These are phyloP conservation scores for Monosporozyma aerobia DNA, from an alignment of 805 yeast genomes.

Conservation along the genomic window DNA sequence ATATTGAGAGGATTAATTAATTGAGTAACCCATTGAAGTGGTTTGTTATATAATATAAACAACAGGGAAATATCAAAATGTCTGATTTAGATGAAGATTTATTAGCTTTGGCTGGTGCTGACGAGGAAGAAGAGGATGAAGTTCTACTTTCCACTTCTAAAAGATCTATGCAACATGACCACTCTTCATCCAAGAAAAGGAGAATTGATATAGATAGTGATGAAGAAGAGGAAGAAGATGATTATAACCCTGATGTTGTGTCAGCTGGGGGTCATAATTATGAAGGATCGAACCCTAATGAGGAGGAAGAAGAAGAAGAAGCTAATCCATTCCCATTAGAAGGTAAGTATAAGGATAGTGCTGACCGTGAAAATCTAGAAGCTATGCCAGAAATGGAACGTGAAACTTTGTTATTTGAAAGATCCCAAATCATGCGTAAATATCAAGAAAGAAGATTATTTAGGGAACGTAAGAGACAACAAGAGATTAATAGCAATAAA, in stretches of 20 bases:
- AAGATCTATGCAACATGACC: constrained; percentile 22
- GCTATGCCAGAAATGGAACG: constrained; percentile 85
- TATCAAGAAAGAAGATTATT: constrained; percentile 76
- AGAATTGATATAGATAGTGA: constrained; percentile 25
- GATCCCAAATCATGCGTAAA: constrained; percentile 85
- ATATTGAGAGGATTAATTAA: background rate
- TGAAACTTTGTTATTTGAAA: constrained; percentile 83
- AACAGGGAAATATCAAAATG: constrained; percentile 33
- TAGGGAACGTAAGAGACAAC: constrained; percentile 54
- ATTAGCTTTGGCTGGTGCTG: constrained; percentile 86
- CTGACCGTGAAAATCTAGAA: constrained; percentile 56
- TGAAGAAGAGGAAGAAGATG: constrained; percentile 31
- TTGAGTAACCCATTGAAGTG: background rate
- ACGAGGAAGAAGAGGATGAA: constrained; percentile 37
- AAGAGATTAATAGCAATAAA: constrained; percentile 17
- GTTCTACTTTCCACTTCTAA: constrained; percentile 26
- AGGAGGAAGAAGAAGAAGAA: constrained; percentile 33
- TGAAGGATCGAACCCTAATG: constrained; percentile 3
- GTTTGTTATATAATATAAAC: background rate
- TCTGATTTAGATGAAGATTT: constrained; percentile 91
- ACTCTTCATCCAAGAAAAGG: constrained; percentile 28
- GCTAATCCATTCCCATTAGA: constrained; percentile 85
- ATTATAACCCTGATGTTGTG: constrained; percentile 29
- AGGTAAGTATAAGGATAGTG: constrained; percentile 79
- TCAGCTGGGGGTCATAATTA: background rate